Conservation (phyloP, 352 stramenopile species). For the Chrysophaeum taylorii region DNA sequence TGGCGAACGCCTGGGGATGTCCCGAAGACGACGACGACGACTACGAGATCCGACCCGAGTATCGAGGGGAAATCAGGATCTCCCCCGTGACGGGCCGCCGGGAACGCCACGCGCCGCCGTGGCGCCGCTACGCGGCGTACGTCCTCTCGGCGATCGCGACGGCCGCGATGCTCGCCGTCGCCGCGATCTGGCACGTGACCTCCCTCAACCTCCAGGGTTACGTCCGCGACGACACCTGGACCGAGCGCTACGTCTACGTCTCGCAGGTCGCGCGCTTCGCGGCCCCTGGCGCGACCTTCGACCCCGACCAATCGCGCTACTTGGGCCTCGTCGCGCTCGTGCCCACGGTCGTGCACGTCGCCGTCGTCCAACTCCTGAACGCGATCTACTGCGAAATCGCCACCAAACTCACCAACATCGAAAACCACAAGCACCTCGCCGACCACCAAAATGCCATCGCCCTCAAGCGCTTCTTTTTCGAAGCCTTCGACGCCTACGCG, state of each 20-base stretch:
- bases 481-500: slow-evolving; percentile 90
- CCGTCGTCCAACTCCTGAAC: slow-evolving; percentile 66
- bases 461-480: slow-evolving; percentile 83
- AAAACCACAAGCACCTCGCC: slow-evolving; percentile 77
- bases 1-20: too few relatives aligned
- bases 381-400: slow-evolving; percentile 75
- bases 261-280: slow-evolving; percentile 37
- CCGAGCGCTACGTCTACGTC: slow-evolving; percentile 36
- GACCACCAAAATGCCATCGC: slow-evolving; percentile 80
- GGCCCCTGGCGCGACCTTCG: slow-evolving; percentile 45
- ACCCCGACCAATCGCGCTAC: slow-evolving; percentile 35
- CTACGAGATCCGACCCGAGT: slow-evolving; percentile 29
- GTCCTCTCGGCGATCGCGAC: slow-evolving; percentile 39
- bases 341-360: slow-evolving; percentile 39
- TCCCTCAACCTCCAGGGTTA: slow-evolving; percentile 59
- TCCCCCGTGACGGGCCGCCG: slow-evolving; percentile 42
- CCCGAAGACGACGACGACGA: too few relatives aligned
- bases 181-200: slow-evolving; percentile 49
- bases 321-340: slow-evolving; percentile 36
- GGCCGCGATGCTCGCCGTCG: slow-evolving; percentile 35
- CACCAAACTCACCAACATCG: slow-evolving; percentile 71
- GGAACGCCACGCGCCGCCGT: slow-evolving; percentile 41
- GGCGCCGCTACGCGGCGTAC: slow-evolving; percentile 41
- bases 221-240: slow-evolving; percentile 33
- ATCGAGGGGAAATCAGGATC: slow-evolving; percentile 29